Conservation (phyloP, 1,284 basidiomycete species). For the Ustilago sp. region DNA sequence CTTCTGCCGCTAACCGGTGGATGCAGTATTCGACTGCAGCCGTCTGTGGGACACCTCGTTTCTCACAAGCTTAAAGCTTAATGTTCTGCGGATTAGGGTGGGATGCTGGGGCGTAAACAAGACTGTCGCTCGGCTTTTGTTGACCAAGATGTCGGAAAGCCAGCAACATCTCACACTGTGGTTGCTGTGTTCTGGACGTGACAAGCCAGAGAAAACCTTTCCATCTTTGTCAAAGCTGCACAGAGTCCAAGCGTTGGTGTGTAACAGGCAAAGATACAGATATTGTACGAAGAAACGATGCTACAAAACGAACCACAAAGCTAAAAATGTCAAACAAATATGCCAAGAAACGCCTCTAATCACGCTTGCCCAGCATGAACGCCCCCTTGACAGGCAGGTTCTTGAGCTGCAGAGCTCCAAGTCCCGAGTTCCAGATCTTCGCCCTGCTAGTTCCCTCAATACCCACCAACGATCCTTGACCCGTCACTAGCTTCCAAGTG, state of each 20-base stretch:
- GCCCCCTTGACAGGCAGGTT: conserved; percentile 63
- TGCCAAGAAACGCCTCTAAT: conserved; percentile 13
- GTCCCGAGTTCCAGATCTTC: conserved; percentile 64
- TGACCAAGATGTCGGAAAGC: not conserved
- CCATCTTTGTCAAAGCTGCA: not conserved
- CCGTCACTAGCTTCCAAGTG: conserved; percentile 62
- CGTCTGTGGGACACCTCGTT: conserved; percentile 3
- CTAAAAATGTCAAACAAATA: not conserved
- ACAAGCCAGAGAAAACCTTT: not conserved
- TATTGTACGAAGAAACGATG: not conserved
- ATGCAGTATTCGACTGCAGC: not conserved
- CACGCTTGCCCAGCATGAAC: conserved; percentile 59
- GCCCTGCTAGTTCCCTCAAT: conserved; percentile 59
- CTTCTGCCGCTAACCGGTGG: not conserved
- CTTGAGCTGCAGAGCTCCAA: conserved; percentile 53
- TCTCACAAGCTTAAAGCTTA: not conserved
- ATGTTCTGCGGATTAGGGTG: not conserved
- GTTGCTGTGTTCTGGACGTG: not conserved
- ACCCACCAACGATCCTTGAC: conserved; percentile 60
- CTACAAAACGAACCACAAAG: conserved; percentile 3
- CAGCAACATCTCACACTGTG: not conserved
- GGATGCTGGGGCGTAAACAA: not conserved
- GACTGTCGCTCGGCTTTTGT: not conserved
- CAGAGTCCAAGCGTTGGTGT: not conserved
- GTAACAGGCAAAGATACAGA: conserved; percentile 5